Evolutionary conservation across 2,329 filamentous ascomycete genomes (phyloP), one percentile per base, ranked within the genome.

Genomic region (Fusarium vanettenii): DNA sequence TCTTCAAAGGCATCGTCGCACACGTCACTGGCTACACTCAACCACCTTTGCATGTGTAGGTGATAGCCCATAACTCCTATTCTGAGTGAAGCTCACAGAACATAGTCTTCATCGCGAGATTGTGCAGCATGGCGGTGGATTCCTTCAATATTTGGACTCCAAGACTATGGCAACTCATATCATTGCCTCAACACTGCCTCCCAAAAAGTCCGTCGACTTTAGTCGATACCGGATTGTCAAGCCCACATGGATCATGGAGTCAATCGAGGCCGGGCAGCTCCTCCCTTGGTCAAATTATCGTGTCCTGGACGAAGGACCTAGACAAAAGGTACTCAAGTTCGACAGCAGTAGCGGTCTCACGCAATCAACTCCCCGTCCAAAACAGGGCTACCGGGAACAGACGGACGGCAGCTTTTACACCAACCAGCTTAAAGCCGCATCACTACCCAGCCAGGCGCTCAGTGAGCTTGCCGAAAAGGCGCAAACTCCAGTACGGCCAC

Each of bases 101-200:
- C 25, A 39, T 31, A 88, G 87, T 52, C 89, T 99, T 20, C 96
- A 98, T 84, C 91, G 88, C 63, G 89, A 98, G 70, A 93, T 99
- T 66, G 96, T 99, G 20, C 91, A 93, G 77, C 92, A 98, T 89
- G 97, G 97, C n/a, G 97, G 95, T 35, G 94, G 93, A 0, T 98
- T 98, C 77, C 89, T 98, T 71, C 97, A 99, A 82, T 98, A 98
- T 79, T 86, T 99, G 13, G 95, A 98, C 82, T 93, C 92, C 41
- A 99, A 99, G 85, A 98, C 96, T 1, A 93, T 93, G 81, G 96
- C 95, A 0, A 99, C 97, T 1, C 96, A 99, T 81, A 98, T 99
- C 76, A 95, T 99, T 77, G 95, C 96, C 5, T 96, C 95, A 62
- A 93, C 91, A 63, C 86, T 99, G 25, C 97, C 97, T 0, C 95